Percentiles rank a stretch among this genome's conserved stretches.
Evolutionary conservation across 179 eudicot species (phyloP).

Genomic region (Patellifolia procumbens): DNA sequence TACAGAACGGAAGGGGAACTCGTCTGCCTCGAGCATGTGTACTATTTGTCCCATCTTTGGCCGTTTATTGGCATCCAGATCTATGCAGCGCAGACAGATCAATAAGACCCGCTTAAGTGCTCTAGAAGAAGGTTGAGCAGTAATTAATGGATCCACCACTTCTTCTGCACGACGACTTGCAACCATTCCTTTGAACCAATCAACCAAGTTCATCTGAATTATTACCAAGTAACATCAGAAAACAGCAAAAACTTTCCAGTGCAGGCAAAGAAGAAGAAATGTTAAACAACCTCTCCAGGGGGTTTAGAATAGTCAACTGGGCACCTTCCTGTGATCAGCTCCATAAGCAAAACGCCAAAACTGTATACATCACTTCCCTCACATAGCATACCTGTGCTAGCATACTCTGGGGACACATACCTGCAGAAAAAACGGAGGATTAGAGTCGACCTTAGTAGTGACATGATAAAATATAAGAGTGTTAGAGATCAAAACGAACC

Average conservation of each 20-base stretch:
- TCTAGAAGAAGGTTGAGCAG: slow-evolving; percentile 65
- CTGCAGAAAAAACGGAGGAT: slow-evolving; percentile 38
- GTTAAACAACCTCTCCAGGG: slow-evolving; percentile 79
- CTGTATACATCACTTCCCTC: slow-evolving; percentile 93
- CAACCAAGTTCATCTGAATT: slow-evolving; percentile 85
- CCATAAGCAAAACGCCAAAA: slow-evolving; percentile 93
- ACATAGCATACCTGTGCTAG: slow-evolving; percentile 94
- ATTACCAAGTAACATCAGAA: slow-evolving; percentile 1
- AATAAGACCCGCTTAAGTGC: slow-evolving; percentile 68
- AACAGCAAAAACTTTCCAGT: neutral
- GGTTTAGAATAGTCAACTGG: slow-evolving; percentile 92
- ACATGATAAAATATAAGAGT: neutral
- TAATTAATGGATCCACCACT: slow-evolving; percentile 56
- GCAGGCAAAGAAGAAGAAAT: slow-evolving; percentile 13
- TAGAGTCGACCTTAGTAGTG: neutral
- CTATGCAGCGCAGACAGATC: slow-evolving; percentile 87
- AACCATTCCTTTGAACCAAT: slow-evolving; percentile 90
- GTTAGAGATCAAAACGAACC: slow-evolving; percentile 51
- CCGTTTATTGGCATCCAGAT: slow-evolving; percentile 72
- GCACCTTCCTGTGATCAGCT: slow-evolving; percentile 77
- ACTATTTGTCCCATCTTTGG: slow-evolving; percentile 96
- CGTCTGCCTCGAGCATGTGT: slow-evolving; percentile 94
- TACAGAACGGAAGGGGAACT: slow-evolving; percentile 70
- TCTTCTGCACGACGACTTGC: slow-evolving; percentile 73
- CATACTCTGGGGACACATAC: slow-evolving; percentile 96